Conservation (phyloP, 305 asterid genomes). For the Nicotiana rustica region DNA sequence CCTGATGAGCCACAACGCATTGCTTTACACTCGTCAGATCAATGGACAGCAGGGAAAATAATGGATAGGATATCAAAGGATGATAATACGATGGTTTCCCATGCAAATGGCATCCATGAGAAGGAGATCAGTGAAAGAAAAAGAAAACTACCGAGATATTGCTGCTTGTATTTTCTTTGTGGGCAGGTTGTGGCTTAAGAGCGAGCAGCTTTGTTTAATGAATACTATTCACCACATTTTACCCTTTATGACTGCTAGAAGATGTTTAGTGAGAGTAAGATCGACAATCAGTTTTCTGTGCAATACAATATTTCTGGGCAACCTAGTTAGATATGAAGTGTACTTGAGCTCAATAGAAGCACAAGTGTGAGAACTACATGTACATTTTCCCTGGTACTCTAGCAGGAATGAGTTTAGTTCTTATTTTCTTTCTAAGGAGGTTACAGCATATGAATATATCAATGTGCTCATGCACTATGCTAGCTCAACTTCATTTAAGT, state of each 20-base stretch:
- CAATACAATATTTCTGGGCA: not conserved
- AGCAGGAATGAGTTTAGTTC: not conserved
- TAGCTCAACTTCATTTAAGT: not conserved
- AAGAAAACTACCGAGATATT: constrained; percentile 36
- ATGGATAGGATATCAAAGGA: constrained; percentile 31
- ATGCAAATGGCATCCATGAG: constrained; percentile 30
- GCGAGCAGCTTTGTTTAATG: not conserved
- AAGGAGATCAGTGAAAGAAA: constrained; percentile 34
- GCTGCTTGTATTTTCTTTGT: constrained; percentile 43
- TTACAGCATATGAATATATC: not conserved
- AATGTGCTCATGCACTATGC: not conserved
- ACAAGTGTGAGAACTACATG: not conserved
- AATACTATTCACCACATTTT: not conserved
- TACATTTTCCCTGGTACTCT: not conserved
- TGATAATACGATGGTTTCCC: not conserved
- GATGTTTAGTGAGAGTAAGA: not conserved
- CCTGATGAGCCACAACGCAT: constrained; percentile 29
- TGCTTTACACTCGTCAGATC: constrained; percentile 38
- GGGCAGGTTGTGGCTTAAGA: constrained; percentile 30
- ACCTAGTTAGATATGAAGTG: not conserved
- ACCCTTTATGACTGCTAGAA: not conserved
- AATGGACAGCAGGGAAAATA: constrained; percentile 25
- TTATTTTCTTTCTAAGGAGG: not conserved
- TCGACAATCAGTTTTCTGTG: not conserved
- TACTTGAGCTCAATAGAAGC: not conserved